These are phyloP conservation scores for Hemerocallis citrina DNA, from an alignment of 106 monocot species.

Conservation along the genomic window DNA sequence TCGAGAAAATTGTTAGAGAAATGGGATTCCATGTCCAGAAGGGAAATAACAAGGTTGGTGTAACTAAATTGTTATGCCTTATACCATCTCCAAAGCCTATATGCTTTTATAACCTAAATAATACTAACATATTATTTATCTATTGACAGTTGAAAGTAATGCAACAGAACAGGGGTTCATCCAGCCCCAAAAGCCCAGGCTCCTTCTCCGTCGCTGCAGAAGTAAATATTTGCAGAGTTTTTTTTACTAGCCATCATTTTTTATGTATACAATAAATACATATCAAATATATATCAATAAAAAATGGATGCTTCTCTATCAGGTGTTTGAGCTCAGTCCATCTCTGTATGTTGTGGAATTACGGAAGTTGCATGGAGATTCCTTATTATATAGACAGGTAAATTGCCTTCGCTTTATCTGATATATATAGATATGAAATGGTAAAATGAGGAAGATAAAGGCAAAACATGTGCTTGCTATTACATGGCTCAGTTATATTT, in stretches of 20 bases:
- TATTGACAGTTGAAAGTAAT: slow-evolving; percentile 63
- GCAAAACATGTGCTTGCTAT: too few species aligned
- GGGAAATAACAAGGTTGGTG: slow-evolving; percentile 51
- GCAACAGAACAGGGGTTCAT: slow-evolving; percentile 31
- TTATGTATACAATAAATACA: not conserved
- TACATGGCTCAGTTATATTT: too few species aligned
- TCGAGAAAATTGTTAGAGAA: slow-evolving; percentile 54
- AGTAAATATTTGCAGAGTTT: slow-evolving; percentile 5
- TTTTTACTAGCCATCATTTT: not conserved
- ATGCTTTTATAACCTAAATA: too few species aligned
- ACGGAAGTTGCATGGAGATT: slow-evolving; percentile 61
- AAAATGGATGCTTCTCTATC: not conserved
- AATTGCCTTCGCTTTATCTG: not conserved
- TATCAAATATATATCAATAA: not conserved
- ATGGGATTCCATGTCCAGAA: slow-evolving; percentile 78
- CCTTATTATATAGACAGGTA: slow-evolving; percentile 70
- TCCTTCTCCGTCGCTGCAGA: slow-evolving; percentile 62
- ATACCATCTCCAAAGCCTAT: too few species aligned
- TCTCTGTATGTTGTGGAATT: slow-evolving; percentile 78
- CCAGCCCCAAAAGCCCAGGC: slow-evolving; percentile 23
- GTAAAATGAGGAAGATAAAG: too few species aligned
- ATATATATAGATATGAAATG: too few species aligned
- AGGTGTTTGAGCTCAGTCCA: slow-evolving; percentile 83
- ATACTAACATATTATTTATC: too few species aligned
- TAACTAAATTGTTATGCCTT: too few species aligned